Evolutionary conservation across 2,329 filamentous ascomycete species (phyloP).

Genomic region (Catunica adiposa): DNA sequence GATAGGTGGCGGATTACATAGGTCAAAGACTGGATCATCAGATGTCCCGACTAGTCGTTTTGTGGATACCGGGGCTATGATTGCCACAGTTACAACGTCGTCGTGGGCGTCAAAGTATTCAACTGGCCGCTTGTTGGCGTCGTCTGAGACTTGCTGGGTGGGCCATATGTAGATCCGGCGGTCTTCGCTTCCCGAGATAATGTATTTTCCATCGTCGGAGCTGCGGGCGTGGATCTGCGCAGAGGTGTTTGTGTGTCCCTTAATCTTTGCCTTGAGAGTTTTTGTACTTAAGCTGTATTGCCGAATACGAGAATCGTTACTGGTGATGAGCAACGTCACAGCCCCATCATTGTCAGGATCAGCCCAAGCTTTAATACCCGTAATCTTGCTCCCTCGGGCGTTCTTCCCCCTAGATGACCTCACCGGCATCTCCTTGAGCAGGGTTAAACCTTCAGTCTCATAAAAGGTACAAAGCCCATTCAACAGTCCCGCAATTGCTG

Average conservation of each 20-base stretch:
- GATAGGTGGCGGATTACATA: constrained; percentile 88
- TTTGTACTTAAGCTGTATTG: constrained; percentile 81
- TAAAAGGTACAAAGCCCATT: constrained; percentile 80
- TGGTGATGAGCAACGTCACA: constrained; percentile 74
- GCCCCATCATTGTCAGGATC: constrained; percentile 36
- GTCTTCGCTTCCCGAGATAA: constrained; percentile 90
- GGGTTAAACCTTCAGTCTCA: constrained; percentile 77
- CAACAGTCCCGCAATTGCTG: constrained; percentile 73
- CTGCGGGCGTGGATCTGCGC: constrained; percentile 84
- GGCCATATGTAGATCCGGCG: constrained; percentile 84
- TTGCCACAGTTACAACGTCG: constrained; percentile 73
- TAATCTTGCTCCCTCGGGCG: constrained; percentile 93
- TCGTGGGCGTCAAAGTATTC: constrained; percentile 87
- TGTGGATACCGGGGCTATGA: constrained; percentile 67
- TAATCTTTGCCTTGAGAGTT: constrained; percentile 72
- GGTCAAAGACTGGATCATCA: constrained; percentile 83
- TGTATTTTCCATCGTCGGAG: constrained; percentile 69
- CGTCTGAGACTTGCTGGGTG: constrained; percentile 31
- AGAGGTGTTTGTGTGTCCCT: constrained; percentile 75
- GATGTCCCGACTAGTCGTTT: constrained; percentile 63
- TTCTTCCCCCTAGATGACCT: constrained; percentile 83
- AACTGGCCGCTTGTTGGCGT: constrained; percentile 63
- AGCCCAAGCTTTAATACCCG: constrained; percentile 65
- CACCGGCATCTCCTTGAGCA: constrained; percentile 78
- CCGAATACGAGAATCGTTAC: constrained; percentile 83